A percentile compares a stretch with the other conserved stretches of the same genome.
Evolutionary conservation across 2,329 filamentous ascomycete genomes (phyloP).

Genomic region (Neophaeococcomyces mojaviensis): DNA sequence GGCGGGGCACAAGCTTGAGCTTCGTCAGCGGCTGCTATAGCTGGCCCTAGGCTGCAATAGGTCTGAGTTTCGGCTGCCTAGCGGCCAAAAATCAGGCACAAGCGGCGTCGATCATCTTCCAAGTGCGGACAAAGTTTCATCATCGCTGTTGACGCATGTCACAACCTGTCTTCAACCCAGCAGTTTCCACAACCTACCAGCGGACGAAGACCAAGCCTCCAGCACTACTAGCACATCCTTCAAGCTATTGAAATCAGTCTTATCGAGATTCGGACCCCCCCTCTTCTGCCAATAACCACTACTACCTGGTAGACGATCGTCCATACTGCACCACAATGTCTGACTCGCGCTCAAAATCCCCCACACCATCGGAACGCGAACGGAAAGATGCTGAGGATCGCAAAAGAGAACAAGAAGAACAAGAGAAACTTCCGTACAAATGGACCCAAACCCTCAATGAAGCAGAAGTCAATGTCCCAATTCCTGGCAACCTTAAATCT

Average conservation of each 20-base stretch:
- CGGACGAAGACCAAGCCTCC: too few species aligned
- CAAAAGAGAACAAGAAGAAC: constrained; percentile 75
- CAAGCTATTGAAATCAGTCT: too few species aligned
- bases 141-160: neutral
- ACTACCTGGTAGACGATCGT: neutral
- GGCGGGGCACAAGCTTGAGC: neutral
- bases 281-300: neutral
- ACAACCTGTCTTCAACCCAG: neutral
- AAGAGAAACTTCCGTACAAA: constrained; percentile 88
- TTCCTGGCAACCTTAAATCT: constrained; percentile 77
- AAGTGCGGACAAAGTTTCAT: neutral
- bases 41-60: neutral
- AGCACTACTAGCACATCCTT: neutral
- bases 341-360: constrained; percentile 1
- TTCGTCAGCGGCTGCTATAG: neutral
- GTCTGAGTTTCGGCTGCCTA: neutral
- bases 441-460: constrained; percentile 92
- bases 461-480: constrained; percentile 67
- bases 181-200: too few species aligned
- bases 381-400: constrained; percentile 52
- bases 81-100: neutral
- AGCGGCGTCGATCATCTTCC: neutral
- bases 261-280: too few species aligned
- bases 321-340: neutral
- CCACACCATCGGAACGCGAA: constrained; percentile 46